Conservation (phyloP, 345 rosid genomes). For the Hibiscus tridactylites region DNA sequence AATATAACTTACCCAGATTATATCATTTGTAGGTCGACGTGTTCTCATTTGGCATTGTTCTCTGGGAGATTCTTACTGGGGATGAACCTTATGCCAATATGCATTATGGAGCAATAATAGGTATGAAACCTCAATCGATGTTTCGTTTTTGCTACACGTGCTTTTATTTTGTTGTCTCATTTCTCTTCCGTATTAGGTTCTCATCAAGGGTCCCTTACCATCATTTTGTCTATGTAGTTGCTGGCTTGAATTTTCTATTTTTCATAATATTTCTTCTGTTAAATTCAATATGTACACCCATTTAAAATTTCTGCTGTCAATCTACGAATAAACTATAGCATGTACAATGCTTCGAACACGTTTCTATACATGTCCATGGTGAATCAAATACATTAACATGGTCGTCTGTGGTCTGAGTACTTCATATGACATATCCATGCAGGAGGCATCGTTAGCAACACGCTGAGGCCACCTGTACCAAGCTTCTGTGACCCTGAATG, state of each 20-base stretch:
- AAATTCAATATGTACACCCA: background rate
- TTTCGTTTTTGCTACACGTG: background rate
- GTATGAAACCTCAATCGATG: constrained; percentile 15
- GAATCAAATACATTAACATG: background rate
- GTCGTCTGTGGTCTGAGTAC: background rate
- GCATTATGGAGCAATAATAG: constrained; percentile 78
- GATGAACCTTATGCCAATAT: constrained; percentile 79
- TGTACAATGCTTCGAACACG: background rate
- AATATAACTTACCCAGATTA: background rate
- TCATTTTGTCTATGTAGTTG: background rate
- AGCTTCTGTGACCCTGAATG: constrained; percentile 47
- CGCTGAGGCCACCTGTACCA: constrained; percentile 69
- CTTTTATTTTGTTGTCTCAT: background rate
- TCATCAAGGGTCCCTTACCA: background rate
- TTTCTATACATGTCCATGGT: background rate
- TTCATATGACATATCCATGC: background rate
- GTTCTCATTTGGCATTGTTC: constrained; percentile 67
- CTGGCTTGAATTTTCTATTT: background rate
- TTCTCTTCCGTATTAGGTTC: background rate
- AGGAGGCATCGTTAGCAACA: constrained; percentile 84
- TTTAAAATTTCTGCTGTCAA: background rate
- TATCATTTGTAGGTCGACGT: constrained; percentile 52
- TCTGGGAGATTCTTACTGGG: constrained; percentile 76
- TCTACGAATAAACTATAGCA: background rate
- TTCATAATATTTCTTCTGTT: background rate